Base-by-base conservation (phyloP, 495 filamentous ascomycete genomes). In the Neurospora pannonica region DNA sequence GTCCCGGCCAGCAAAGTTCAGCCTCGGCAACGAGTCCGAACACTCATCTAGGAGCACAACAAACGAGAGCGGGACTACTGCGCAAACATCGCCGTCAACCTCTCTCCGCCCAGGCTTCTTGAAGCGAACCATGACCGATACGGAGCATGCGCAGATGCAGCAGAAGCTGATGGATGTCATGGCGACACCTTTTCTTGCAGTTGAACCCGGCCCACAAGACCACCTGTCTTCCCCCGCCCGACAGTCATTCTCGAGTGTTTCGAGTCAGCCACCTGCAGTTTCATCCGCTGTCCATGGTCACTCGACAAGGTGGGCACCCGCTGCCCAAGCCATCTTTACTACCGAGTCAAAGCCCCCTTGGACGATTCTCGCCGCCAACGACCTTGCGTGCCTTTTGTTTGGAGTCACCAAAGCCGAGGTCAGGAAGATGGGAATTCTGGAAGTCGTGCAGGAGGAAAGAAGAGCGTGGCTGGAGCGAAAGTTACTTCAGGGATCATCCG, bases 291-390 rank as follows among this genome's bases (percentile, higher is more conserved):
- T 93, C 36, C 93, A 95, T 79, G 93, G 92, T 31, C 95, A 98
- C 83, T 89, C 93, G 73, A 95, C 90, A 79, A 91, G 97, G 79
- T 97, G 92, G 90, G 92, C 92, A 9, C 95, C 94, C 9, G 92
- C 94, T 38, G 92, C 94, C 21, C 97, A 99, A 83, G 96, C 96
- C 46, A 97, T 99, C 71, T 99, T 99, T 78, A 94, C 95, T 21
- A 99, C 96, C 19, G 93, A 97, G 82, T 87, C 93, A 62, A 87
- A 91, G 62, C 87, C 92, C 11, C 97, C 96, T 5, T 99, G 94
- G 93, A 98, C 95, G 3, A 97, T 99, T 72, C 86, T 97, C 69
- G 92, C 95, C 9, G 97, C 96, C n/a, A 99, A 99, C 79, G 96
- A 99, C 81, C 86, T 99, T 40, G 95, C 97, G 19, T 99, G 96